Evolutionary conservation across 805 yeast genomes (phyloP), one percentile per base, ranked within the genome.

Genomic region (Lipomyces yamanashiensis): DNA sequence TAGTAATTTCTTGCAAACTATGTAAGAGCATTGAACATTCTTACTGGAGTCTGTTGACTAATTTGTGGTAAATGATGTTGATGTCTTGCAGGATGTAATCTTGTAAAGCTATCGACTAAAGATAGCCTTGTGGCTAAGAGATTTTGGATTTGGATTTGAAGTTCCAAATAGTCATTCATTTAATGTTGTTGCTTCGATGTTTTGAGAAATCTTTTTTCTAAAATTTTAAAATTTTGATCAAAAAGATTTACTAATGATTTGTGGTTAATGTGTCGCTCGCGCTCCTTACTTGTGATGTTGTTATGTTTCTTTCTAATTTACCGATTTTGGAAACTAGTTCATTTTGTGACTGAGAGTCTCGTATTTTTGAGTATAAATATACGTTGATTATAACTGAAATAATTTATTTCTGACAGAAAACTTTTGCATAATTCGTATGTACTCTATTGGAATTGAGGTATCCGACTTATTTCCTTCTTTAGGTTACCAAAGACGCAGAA

Each of bases 1-100:
- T 44, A 83, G 87, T 70, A 86, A 87, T 70, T 86, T 79, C 47
- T 50, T 68, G 45, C 72, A 67, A 48, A 37, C 41, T 34, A 19
- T 64, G 28, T 59, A 56, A 17, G 36, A 33, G n/a, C 13, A 13
- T 15, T 33, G 40, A 43, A n/a, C 2, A 8, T 13, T 17, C 10
- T 17, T 8, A n/a, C 17, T 10, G 19, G 21, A 2, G 4, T 13
- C 47, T 9, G 19, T 43, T 13, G 15, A 17, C 47, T 43, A 6
- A 13, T 13, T 13, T n/a, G 47, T 17, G 10, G 6, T 43, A 8
- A 43, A 43, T 15, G 2, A 6, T 43, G 47, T 17, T 43, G 2
- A 19, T 2, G 19, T 1, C 19, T 19, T 4, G 19, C 19, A 21
- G 9, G 2, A 28, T 28, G 28, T 28, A 5, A 5, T 28, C 5